Evolutionary conservation across 2,329 filamentous ascomycete genomes (phyloP), one percentile per base, ranked within the genome.

Genomic region (Diaporthe citrichinensis): DNA sequence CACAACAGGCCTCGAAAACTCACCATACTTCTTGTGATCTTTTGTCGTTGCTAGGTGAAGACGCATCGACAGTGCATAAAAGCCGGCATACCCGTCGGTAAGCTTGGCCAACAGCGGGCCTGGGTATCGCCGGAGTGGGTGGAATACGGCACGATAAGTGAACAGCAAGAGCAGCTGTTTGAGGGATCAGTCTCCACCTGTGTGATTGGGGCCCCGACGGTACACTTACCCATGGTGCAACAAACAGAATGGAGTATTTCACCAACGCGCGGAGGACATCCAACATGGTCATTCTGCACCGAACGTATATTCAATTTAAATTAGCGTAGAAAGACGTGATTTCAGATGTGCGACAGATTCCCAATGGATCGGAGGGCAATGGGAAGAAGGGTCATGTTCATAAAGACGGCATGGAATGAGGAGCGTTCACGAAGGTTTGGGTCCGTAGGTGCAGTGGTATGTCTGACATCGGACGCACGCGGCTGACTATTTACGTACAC

Each of bases 1-100:
- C 14, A 6, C 28, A n/a, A n/a, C 14, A 25, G 36, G 20, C 10
- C 7, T 53, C 4, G 17, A 25, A 1, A 28, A 61, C 53, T 20
- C 17, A 72, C 72, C 59, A 23, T 73, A 57, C n/a, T 67, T 73
- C 10, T 41, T 31, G 20, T 57, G 72, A 55, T 57, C 59, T 15
- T 25, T 6, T 31, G 36, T 28, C 20, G 17, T 25, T 23, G 46
- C 51, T 25, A 55, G 20, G 46, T 57, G 72, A 8, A 73, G 59
- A n/a, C 59, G 59, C 59, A 28, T 67, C 9, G 15, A 41, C 20
- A 73, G 3, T 2, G 59, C 59, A 12, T 67, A 34, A 9, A 57
- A 28, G 46, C 58, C 58, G 15, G 8, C 59, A 55, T 73, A 73
- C 5, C 58, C 58, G 28, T 67, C 59, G 10, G 72, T 57, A 4